Base-by-base conservation (phyloP, 176 grass and related monocot genomes). In the Saccharum spontaneum region DNA sequence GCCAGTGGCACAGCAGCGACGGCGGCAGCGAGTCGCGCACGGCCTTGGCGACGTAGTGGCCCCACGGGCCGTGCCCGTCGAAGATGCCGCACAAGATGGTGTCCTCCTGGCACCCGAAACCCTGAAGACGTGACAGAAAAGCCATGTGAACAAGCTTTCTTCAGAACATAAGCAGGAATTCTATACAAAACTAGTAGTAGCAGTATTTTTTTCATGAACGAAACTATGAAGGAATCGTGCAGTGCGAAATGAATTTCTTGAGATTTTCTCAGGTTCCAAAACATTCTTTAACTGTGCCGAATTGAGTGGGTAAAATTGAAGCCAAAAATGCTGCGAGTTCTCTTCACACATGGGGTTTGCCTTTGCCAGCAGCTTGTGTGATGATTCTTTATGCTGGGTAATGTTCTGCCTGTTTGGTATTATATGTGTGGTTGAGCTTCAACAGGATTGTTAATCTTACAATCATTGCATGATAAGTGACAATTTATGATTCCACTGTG, bases 61-160 rank as follows among this genome's bases (percentile, higher is more conserved):
- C 97, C 97, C 97, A 99, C 33, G 78, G 88, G 4, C 97, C 97
- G 36, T 99, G 97, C 1, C 97, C 97, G 60, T 99, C 97, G 54
- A 99, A 99, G 44, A 99, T 86, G 62, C 97, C 97, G 79, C 94
- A 99, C 30, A 97, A 83, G 73, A 92, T 70, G 40, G 72, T 92
- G 80, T 88, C 88, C 3, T 99, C 90, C 65, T 94, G 82, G 86
- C 84, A 89, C 13, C 97, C 97, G 77, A 97, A 99, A 70, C 88
- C 97, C 97, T 99, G 80, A 11, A 26, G 40, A 78, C 8, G 38
- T 22, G 23, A 43, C 8, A 44, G 11, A 6, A 57, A 60, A 4
- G 28, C 24, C 69, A 43, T 49, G 16, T 67, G 61, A 75, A 24
- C 74, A 36, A 12, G 0, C 8, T 52, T 3, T 65, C 7, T 31